phyloP scores from a whole-genome alignment of 2,329 filamentous ascomycete genomes.

The Aspergillus sp. region DNA sequence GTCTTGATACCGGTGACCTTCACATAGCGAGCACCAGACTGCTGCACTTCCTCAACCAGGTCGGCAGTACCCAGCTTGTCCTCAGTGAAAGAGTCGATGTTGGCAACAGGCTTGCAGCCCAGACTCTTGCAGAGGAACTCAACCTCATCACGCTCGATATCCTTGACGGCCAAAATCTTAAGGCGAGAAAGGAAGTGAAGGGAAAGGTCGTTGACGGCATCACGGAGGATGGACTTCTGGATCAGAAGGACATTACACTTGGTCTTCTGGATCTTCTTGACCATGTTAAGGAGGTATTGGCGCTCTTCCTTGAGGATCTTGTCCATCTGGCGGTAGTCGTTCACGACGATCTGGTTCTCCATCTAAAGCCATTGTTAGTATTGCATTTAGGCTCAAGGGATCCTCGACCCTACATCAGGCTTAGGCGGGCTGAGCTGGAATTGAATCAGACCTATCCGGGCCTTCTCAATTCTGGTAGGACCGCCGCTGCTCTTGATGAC shows the following conservation, averaged over 20 bases:
- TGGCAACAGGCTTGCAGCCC: conserved; percentile 97
- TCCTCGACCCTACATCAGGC: conserved; percentile 71
- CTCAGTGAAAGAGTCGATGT: conserved; percentile 97
- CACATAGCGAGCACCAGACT: conserved; percentile 85
- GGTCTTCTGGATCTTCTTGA: conserved; percentile 99
- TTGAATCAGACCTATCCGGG: conserved; percentile 92
- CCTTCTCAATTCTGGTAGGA: conserved; percentile 93
- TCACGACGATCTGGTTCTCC: conserved; percentile 99
- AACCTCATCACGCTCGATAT: conserved; percentile 97
- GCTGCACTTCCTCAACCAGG: conserved; percentile 87
- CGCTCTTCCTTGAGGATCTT: conserved; percentile 99
- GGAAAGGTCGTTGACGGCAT: conserved; percentile 96
- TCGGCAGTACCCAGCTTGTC: conserved; percentile 96
- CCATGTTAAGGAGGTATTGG: conserved; percentile 95
- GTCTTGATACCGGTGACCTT: conserved; percentile 91
- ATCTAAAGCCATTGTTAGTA: conserved; percentile 58
- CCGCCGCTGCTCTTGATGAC: conserved; percentile 93
- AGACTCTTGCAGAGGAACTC: conserved; percentile 99
- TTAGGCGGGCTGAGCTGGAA: conserved; percentile 98
- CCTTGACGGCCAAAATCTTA: conserved; percentile 93
- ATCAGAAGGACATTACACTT: conserved; percentile 99
- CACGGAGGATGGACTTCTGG: conserved; percentile 96
- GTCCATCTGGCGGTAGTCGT: conserved; percentile 99
- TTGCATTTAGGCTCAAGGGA: neutral
- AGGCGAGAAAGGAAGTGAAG: conserved; percentile 97